Evolutionary conservation across 2,329 filamentous ascomycete genomes (phyloP), one percentile per base, ranked within the genome.

Genomic region (Hymenoscyphus albidus): DNA sequence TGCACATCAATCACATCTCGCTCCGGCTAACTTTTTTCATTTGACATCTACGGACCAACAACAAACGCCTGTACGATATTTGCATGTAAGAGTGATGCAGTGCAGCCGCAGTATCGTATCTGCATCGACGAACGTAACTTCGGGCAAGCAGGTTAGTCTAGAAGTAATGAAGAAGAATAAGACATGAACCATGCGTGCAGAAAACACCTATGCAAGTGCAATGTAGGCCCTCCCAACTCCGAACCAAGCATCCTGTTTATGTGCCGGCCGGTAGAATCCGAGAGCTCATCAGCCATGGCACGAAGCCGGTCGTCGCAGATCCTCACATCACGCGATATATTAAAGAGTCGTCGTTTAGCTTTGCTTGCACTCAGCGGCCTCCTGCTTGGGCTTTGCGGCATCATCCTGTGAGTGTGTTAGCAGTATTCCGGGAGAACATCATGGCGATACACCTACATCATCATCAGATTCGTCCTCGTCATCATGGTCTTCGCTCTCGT

Each of bases 361-460:
- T 82, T 96, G 92, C 85, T 97, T 97, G 88, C 93, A 97, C 82
- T 97, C 93, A 71, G 93, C 91, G 71, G 92, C 88, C 80, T 96
- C 92, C 81, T 95, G 92, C 84, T 96, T 96, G 65, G 93, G 92
- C 84, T 94, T 96, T 72, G 90, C 88, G 70, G 87, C 87, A 76
- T 93, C 92, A 76, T 96, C 91, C 92, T 96, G 72, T n/a, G 61
- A 57, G 63, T 66, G 71, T 65, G 73, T 76, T 69, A 72, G 69
- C 18, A 62, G 10, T 32, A 54, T 42, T 35, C 68, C 32, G 12
- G 60, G 14, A 44, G 73, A 38, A 22, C 39, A 14, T 3, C 55
- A 42, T 38, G 56, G 27, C 55, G 55, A 61, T n/a, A 59, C n/a
- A 72, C 83, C 79, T 79, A 90, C 88, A 76, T 91, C 91, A 69